phyloP scores from a whole-genome alignment of 2,329 filamentous ascomycete species.

The Parafenestella ontariensis region DNA sequence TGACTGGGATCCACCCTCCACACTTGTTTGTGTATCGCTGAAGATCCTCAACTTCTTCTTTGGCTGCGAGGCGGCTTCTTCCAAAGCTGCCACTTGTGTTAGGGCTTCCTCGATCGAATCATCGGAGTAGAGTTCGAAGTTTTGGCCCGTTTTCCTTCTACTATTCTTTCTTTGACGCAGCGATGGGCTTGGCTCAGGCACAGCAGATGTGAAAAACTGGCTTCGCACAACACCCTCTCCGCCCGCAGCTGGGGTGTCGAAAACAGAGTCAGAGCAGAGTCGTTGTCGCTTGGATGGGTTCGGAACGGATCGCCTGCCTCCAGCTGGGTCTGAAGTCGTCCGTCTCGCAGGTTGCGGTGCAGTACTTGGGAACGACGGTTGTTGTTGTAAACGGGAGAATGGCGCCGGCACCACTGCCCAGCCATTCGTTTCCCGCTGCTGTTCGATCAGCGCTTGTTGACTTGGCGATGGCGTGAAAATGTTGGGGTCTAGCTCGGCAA shows the following conservation, averaged over 20 bases:
- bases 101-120: conserved; percentile 56
- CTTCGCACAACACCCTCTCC: conserved; percentile 48
- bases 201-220: conserved; percentile 52
- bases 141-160: conserved; percentile 41
- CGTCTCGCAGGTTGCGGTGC: conserved; percentile 53
- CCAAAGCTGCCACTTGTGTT: conserved; percentile 44
- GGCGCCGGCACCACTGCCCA: conserved; percentile 63
- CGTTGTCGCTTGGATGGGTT: conserved; percentile 53
- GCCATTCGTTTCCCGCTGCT: conserved; percentile 57
- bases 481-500: conserved; percentile 73
- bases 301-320: conserved; percentile 53
- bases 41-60: conserved; percentile 46
- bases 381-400: conserved; percentile 44
- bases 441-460: conserved; percentile 65
- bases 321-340: conserved; percentile 43
- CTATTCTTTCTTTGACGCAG: conserved; percentile 43
- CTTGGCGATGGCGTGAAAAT: conserved; percentile 70
- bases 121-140: conserved; percentile 58
- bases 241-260: conserved; percentile 35
- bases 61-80: conserved; percentile 35
- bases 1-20: conserved; percentile 36
- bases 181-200: conserved; percentile 51
- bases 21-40: conserved; percentile 30
- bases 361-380: conserved; percentile 40
- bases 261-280: conserved; percentile 52